Evolutionary conservation across 176 grass and related monocot genomes (phyloP).

Genomic region (Pharus latifolius): DNA sequence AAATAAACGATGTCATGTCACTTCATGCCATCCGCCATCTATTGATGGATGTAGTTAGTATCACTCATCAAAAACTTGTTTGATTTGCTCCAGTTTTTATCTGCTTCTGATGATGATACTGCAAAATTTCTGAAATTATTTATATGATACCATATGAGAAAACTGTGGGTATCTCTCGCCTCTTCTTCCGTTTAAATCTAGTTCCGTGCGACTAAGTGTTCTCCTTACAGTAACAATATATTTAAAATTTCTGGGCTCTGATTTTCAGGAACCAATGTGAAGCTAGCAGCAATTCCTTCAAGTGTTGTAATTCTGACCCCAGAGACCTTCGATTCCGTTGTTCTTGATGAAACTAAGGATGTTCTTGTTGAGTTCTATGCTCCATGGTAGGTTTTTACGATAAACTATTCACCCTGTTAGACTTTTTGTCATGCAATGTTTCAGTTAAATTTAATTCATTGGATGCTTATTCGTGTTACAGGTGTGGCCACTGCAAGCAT

Average conservation of each 20-base stretch:
- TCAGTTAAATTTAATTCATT: not conserved
- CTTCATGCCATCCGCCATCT: not conserved
- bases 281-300: slow-evolving; percentile 71
- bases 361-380: slow-evolving; percentile 99
- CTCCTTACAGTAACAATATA: not conserved
- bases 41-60: not conserved
- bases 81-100: no score
- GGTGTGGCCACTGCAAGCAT: slow-evolving; percentile 97
- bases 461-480: slow-evolving; percentile 22
- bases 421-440: not conserved
- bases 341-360: slow-evolving; percentile 94
- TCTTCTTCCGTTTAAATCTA: not conserved
- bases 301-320: slow-evolving; percentile 59
- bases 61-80: no score
- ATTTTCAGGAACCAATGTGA: slow-evolving; percentile 80
- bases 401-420: not conserved
- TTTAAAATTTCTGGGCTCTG: not conserved
- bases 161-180: not conserved
- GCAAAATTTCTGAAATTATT: not conserved
- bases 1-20: not conserved
- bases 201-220: not conserved
- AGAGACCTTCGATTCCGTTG: slow-evolving; percentile 71
- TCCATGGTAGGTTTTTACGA: slow-evolving; percentile 61
- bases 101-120: slow-evolving; percentile 1
- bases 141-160: not conserved